A percentile compares a stretch with the other conserved stretches of the same genome.
Evolutionary conservation across 306 rosid genomes (phyloP).

Genomic region (Clitoria ternatea): DNA sequence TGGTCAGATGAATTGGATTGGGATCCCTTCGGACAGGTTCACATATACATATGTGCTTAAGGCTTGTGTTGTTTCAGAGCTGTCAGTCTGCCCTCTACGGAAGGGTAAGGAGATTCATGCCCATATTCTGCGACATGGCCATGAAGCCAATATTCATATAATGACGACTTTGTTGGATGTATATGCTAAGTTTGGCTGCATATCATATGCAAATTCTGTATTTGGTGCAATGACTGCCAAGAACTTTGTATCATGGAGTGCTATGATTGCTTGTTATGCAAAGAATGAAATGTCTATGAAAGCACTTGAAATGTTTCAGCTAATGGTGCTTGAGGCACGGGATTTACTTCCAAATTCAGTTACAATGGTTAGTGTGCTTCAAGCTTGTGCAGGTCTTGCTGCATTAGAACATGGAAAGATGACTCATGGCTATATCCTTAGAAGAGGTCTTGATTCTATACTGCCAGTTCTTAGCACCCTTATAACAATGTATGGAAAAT

Average conservation of each 20-base stretch:
- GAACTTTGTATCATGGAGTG: slow-evolving; percentile 85
- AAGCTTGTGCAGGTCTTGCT: slow-evolving; percentile 72
- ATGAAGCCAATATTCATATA: slow-evolving; percentile 59
- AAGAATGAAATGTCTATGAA: slow-evolving; percentile 62
- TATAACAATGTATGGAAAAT: slow-evolving; percentile 72
- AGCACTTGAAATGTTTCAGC: slow-evolving; percentile 70
- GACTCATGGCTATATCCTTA: slow-evolving; percentile 73
- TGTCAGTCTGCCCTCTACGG: slow-evolving; percentile 40
- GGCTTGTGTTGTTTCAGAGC: slow-evolving; percentile 76
- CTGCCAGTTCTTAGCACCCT: slow-evolving; percentile 72
- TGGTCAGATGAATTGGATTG: slow-evolving; percentile 55
- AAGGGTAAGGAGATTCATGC: slow-evolving; percentile 95
- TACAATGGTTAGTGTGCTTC: slow-evolving; percentile 89
- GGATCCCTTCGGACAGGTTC: slow-evolving; percentile 70
- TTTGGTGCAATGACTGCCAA: slow-evolving; percentile 56
- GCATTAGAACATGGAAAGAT: slow-evolving; percentile 75
- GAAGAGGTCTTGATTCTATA: slow-evolving; percentile 76
- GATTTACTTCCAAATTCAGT: slow-evolving; percentile 77
- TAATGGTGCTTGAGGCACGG: slow-evolving; percentile 54
- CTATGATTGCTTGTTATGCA: slow-evolving; percentile 75
- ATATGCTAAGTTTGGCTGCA: slow-evolving; percentile 75
- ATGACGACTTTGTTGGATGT: slow-evolving; percentile 85
- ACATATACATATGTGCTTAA: slow-evolving; percentile 80
- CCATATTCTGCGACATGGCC: slow-evolving; percentile 76
- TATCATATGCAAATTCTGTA: slow-evolving; percentile 63